phyloP scores from a whole-genome alignment of 768 basidiomycete species.

The Kondoa subrosea region DNA sequence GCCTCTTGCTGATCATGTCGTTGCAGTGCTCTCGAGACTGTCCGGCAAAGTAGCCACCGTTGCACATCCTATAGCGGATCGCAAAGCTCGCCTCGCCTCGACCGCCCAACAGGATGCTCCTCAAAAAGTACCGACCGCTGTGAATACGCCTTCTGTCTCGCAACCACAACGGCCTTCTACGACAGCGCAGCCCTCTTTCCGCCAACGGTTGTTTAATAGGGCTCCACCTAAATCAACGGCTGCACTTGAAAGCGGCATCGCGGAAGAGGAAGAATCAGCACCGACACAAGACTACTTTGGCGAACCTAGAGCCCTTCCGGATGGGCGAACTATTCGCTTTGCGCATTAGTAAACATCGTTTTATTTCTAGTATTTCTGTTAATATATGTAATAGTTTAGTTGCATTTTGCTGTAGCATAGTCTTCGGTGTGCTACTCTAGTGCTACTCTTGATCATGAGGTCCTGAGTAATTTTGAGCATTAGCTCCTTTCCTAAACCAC shows the following conservation, averaged over 20 bases:
- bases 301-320: neutral
- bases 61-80: no score
- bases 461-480: no score
- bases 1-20: neutral
- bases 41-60: no score
- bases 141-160: slow-evolving; percentile 20
- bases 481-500: no score
- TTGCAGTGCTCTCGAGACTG: neutral
- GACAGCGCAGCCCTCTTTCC: neutral
- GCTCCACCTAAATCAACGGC: neutral
- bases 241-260: neutral
- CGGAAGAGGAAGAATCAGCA: no score
- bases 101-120: neutral
- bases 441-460: no score
- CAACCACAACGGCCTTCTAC: slow-evolving; percentile 28
- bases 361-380: no score
- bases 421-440: no score
- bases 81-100: no score
- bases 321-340: neutral
- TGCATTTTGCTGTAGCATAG: no score
- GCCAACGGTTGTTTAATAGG: neutral
- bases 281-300: no score
- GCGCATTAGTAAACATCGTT: neutral
- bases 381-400: neutral
- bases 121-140: neutral